Percentiles rank a stretch among this genome's conserved stretches.
Conservation (phyloP, 2,329 filamentous ascomycete genomes). For the Onygenales sp. region DNA sequence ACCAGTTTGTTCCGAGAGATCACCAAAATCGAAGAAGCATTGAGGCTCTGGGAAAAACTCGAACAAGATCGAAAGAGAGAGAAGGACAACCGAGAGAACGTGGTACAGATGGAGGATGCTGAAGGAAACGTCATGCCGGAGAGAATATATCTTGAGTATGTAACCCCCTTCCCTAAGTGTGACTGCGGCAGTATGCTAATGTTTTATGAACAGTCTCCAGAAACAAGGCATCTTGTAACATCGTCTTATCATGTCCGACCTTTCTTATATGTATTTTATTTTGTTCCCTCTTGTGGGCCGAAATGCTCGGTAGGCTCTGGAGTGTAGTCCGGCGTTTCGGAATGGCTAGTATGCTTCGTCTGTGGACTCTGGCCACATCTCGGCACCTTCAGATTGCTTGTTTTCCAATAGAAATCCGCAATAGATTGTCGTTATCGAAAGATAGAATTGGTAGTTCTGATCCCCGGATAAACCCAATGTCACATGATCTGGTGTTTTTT, state of each 20-base stretch:
- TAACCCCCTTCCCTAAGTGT: conserved; percentile 5
- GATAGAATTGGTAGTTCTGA: background rate
- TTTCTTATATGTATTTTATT: conserved; percentile 1
- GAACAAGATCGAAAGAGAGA: conserved; percentile 73
- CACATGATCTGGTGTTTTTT: background rate
- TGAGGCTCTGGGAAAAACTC: conserved; percentile 87
- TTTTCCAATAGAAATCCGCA: background rate
- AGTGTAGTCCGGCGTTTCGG: background rate
- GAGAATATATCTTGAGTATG: conserved; percentile 82
- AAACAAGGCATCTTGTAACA: conserved; percentile 16
- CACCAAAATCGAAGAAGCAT: conserved; percentile 79
- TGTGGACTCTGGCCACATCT: background rate
- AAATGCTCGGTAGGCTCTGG: background rate
- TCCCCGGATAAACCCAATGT: background rate
- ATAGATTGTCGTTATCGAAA: background rate
- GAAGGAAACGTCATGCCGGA: conserved; percentile 99
- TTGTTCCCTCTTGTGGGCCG: background rate
- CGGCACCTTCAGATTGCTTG: background rate
- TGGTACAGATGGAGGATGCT: conserved; percentile 97
- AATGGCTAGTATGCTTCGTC: background rate
- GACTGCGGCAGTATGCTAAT: conserved; percentile 7
- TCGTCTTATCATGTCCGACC: background rate
- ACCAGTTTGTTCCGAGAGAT: conserved; percentile 90
- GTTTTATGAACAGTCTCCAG: conserved; percentile 11
- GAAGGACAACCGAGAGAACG: conserved; percentile 65